These are phyloP conservation scores for Jackrogersella multiformis DNA, from an alignment of 495 filamentous ascomycete genomes.

Conservation along the genomic window DNA sequence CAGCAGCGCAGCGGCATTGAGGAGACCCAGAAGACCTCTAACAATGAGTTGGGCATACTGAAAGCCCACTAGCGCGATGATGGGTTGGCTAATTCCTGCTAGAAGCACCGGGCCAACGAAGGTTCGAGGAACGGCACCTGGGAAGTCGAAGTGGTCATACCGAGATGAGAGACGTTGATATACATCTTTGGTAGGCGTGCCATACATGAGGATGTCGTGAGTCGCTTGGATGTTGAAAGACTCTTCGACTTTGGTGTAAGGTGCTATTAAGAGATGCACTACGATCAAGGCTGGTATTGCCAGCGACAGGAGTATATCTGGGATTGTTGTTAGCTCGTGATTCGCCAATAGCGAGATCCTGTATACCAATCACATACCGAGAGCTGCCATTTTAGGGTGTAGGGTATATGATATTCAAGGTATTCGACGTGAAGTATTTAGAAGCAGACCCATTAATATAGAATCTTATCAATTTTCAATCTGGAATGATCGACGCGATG, in stretches of 20 bases:
- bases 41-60: slow-evolving; percentile 65
- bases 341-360: not conserved
- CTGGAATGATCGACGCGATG: not conserved
- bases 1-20: slow-evolving; percentile 75
- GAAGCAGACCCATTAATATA: not conserved
- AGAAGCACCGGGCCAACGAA: slow-evolving; percentile 83
- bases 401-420: not conserved
- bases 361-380: slow-evolving; percentile 27
- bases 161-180: slow-evolving; percentile 57
- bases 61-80: slow-evolving; percentile 60
- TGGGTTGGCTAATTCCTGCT: slow-evolving; percentile 71
- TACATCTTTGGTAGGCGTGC: slow-evolving; percentile 69
- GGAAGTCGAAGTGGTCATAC: slow-evolving; percentile 94
- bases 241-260: slow-evolving; percentile 98
- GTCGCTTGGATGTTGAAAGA: slow-evolving; percentile 97
- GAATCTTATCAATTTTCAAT: not conserved
- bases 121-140: slow-evolving; percentile 88
- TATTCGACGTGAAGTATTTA: not conserved
- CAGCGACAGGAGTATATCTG: slow-evolving; percentile 63
- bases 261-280: slow-evolving; percentile 78
- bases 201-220: slow-evolving; percentile 87
- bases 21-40: slow-evolving; percentile 78
- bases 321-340: slow-evolving; percentile 12
- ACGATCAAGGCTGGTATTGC: slow-evolving; percentile 73
- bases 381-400: slow-evolving; percentile 27